phyloP scores from a whole-genome alignment of 1,284 basidiomycete species.

The Filobasidium uniguttulatum region DNA sequence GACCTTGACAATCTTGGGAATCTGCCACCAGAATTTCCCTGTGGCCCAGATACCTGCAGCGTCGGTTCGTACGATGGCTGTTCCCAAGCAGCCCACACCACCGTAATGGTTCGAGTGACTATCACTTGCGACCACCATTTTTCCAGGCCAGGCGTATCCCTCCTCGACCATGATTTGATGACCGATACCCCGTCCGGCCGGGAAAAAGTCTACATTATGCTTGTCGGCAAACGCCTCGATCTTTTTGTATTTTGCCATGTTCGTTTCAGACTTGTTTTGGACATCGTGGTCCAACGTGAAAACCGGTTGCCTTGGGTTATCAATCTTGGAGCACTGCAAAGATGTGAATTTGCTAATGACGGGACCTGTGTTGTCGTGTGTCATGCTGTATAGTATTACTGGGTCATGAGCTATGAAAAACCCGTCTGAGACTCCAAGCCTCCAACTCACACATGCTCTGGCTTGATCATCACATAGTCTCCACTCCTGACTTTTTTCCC shows the following conservation, averaged over 20 bases:
- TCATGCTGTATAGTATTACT: conserved; percentile 52
- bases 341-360: conserved; percentile 96
- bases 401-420: neutral
- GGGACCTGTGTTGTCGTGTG: conserved; percentile 94
- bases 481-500: conserved; percentile 74
- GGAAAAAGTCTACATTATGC: conserved; percentile 88
- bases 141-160: conserved; percentile 87
- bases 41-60: conserved; percentile 85
- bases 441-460: conserved; percentile 62
- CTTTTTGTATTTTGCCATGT: conserved; percentile 79
- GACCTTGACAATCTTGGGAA: conserved; percentile 90
- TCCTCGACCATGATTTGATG: conserved; percentile 92
- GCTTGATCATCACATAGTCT: conserved; percentile 98
- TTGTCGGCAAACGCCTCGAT: conserved; percentile 84
- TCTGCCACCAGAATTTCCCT: conserved; percentile 99
- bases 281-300: conserved; percentile 98
- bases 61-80: conserved; percentile 77
- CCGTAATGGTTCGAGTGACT: conserved; percentile 95
- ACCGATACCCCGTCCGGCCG: conserved; percentile 94
- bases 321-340: conserved; percentile 76
- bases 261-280: conserved; percentile 89
- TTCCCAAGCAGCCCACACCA: conserved; percentile 91
- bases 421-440: too few species aligned
- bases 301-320: conserved; percentile 71
- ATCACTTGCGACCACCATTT: conserved; percentile 87